Evolutionary conservation across 75 land plant genomes (phyloP).

Genomic region (Cupressus sempervirens): DNA sequence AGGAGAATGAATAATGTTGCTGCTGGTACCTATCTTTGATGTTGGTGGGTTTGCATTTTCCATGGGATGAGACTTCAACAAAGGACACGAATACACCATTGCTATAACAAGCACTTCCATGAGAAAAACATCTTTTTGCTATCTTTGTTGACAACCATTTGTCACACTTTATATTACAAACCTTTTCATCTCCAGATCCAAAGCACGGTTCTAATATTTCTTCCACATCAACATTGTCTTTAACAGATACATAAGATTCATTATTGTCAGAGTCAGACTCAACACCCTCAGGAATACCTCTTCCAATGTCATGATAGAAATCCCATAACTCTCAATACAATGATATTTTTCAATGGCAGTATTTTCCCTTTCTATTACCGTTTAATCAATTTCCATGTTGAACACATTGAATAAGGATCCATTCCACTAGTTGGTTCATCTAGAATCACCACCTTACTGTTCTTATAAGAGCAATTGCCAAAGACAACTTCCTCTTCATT

Average conservation of each 20-base stretch:
- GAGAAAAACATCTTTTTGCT: neutral
- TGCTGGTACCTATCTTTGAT: neutral
- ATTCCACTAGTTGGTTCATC: too few species aligned
- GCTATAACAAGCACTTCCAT: neutral
- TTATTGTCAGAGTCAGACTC: constrained; percentile 40
- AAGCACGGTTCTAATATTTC: constrained; percentile 3
- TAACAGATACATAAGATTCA: constrained; percentile 10
- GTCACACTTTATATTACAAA: constrained; percentile 13
- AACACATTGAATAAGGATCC: too few species aligned
- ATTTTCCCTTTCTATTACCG: constrained; percentile 3
- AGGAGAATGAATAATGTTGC: too few species aligned
- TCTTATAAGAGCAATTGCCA: too few species aligned
- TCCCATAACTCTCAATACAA: constrained; percentile 84
- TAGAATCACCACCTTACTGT: too few species aligned
- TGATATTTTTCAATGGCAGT: neutral
- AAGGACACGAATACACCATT: neutral
- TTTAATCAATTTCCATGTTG: too few species aligned
- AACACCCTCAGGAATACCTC: constrained; percentile 85
- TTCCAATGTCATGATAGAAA: constrained; percentile 90
- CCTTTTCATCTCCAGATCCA: neutral
- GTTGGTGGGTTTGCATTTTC: neutral
- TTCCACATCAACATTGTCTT: constrained; percentile 11
- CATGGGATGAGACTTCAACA: neutral
- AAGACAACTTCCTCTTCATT: too few species aligned
- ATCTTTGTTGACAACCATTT: constrained; percentile 10